Conservation (phyloP, 2,329 filamentous ascomycete genomes). For the Neonectria neomacrospora region DNA sequence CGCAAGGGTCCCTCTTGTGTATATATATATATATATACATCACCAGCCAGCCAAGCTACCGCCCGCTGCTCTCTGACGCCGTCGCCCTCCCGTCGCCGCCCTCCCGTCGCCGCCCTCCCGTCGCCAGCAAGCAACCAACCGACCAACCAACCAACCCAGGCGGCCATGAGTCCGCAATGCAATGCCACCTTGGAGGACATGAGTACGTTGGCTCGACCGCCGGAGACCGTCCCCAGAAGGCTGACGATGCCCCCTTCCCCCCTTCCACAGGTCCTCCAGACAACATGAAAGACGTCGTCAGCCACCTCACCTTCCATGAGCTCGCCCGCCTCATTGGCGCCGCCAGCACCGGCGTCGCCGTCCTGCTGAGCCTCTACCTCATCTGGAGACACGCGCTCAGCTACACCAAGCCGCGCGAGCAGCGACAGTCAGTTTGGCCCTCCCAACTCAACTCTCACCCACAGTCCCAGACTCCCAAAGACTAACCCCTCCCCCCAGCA, state of each 20-base stretch:
- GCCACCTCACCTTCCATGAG: constrained; percentile 64
- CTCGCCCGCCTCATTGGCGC: constrained; percentile 64
- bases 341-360: constrained; percentile 60
- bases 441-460: background rate
- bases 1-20: background rate
- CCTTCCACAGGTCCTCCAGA: constrained; percentile 14
- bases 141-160: background rate
- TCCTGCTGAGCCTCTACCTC: constrained; percentile 65
- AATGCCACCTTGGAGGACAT: constrained; percentile 58
- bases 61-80: background rate
- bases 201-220: constrained; percentile 48
- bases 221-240: background rate
- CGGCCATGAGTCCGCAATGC: constrained; percentile 53
- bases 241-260: background rate
- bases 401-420: constrained; percentile 70
- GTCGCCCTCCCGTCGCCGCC: too few species aligned
- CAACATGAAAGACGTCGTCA: constrained; percentile 50
- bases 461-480: background rate
- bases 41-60: too few species aligned
- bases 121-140: too few species aligned
- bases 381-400: constrained; percentile 69
- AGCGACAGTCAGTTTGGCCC: constrained; percentile 61
- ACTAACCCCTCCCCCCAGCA: constrained; percentile 58
- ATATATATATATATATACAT: too few species aligned
- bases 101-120: background rate